Evolutionary conservation across 202 grass and related monocot species (phyloP).

Genomic region (Zizania palustris): DNA sequence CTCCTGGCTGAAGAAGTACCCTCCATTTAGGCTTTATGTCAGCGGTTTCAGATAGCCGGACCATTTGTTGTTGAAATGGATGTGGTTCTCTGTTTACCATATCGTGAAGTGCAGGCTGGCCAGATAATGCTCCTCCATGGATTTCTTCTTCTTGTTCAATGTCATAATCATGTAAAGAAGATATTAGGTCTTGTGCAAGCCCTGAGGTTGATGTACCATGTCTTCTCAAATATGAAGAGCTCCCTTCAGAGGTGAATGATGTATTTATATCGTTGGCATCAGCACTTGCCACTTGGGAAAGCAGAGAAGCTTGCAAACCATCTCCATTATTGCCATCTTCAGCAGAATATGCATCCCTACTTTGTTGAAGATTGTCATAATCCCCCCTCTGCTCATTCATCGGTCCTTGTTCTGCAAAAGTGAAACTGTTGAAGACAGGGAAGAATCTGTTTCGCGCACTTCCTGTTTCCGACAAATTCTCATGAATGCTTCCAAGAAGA

Average conservation of each 20-base stretch:
- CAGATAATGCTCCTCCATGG: conserved; percentile 18
- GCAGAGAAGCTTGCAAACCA: conserved; percentile 43
- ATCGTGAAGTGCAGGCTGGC: conserved; percentile 41
- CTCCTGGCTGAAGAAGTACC: conserved; percentile 52
- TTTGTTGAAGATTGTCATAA: conserved; percentile 36
- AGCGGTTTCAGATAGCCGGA: conserved; percentile 46
- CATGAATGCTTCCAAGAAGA: conserved; percentile 59
- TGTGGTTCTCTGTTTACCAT: conserved; percentile 25
- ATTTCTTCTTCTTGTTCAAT: conserved; percentile 56
- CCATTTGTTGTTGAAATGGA: conserved; percentile 39
- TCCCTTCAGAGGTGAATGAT: conserved; percentile 45
- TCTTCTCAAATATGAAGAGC: conserved; percentile 57
- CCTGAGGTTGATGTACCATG: conserved; percentile 48
- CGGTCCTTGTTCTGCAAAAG: conserved; percentile 45
- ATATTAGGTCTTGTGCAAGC: conserved; percentile 45
- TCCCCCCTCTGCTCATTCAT: conserved; percentile 41
- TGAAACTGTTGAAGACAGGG: conserved; percentile 45
- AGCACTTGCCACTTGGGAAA: conserved; percentile 36
- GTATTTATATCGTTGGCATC: conserved; percentile 45
- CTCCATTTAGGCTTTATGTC: conserved; percentile 54
- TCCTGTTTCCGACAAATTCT: conserved; percentile 51
- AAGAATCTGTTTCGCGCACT: conserved; percentile 47
- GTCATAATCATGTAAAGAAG: conserved; percentile 54
- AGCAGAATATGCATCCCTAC: conserved; percentile 27
- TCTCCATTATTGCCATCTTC: conserved; percentile 39